Evolutionary conservation across 306 rosid genomes (phyloP).

Genomic region (Trifolium repens): DNA sequence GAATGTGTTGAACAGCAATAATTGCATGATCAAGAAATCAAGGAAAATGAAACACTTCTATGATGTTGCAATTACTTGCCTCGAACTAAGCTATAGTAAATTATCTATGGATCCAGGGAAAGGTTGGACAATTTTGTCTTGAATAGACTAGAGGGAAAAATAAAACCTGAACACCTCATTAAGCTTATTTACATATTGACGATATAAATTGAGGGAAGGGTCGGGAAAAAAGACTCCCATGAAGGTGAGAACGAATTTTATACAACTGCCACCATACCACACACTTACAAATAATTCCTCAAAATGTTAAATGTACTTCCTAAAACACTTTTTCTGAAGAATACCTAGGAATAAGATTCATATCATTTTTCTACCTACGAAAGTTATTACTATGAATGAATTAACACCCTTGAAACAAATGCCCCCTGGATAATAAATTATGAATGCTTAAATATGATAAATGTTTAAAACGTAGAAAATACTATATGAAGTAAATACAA

Average conservation of each 20-base stretch:
- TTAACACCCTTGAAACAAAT: background rate
- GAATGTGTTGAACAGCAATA: conserved; percentile 19
- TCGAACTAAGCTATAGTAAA: conserved; percentile 21
- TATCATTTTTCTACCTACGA: background rate
- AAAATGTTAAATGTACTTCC: background rate
- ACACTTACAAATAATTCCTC: background rate
- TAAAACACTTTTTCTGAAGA: background rate
- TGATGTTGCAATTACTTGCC: conserved; percentile 14
- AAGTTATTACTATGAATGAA: background rate
- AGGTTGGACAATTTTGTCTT: background rate
- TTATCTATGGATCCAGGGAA: conserved; percentile 17
- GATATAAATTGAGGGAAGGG: conserved; percentile 4
- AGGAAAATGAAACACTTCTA: conserved; percentile 33
- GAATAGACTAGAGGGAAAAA: conserved; percentile 12
- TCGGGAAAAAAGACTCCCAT: background rate
- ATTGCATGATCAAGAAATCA: conserved; percentile 26
- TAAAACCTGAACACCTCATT: background rate
- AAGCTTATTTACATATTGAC: conserved; percentile 10
- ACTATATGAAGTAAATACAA: conserved; percentile 27
- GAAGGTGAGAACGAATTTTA: conserved; percentile 4
- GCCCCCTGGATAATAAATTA: background rate
- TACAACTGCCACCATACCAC: background rate
- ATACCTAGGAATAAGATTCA: background rate
- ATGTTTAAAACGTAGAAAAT: background rate
- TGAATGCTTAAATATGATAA: background rate